Base-by-base conservation (phyloP, 192 early-diverging fungal species). In the Coemansia sp. region DNA sequence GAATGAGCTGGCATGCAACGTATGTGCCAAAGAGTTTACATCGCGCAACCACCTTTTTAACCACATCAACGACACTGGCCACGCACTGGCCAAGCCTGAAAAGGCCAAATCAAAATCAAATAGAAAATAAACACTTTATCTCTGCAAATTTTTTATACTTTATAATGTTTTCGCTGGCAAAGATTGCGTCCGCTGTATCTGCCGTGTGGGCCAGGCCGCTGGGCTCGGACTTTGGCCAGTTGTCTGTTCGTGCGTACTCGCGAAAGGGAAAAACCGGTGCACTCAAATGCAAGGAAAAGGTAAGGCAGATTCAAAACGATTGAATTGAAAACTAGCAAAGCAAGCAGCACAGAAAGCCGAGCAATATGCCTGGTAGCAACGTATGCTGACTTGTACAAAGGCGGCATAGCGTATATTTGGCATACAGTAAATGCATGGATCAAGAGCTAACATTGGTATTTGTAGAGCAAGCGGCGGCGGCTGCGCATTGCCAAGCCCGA, bases 21-120 rank as follows among this genome's bases (percentile, higher is more conserved):
- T 94, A 0, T 98, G 96, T 73, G 50, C 51, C 17, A 73, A 81
- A 22, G 70, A 57, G n/a, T 98, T 94, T 76, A 57, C 81, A 9
- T 84, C 89, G 21, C 87, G 92, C 52, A 96, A 91, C 68, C 87
- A 89, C 68, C 79, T 98, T 1, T 98, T 97, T 79, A 76, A 85
- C 1, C 96, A 98, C 67, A 91, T 97, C 35, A 88, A 90, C 47
- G 82, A 83, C 21, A 92, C 90, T 12, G 93, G 93, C 12, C 96
- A 98, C 75, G 94, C 96, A 4, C 66, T 85, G 53, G 87, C 56
- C 10, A 43, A 15, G 41, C 41, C 41, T 41, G 9, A 56, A 45
- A 43, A n/a, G 41, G 41, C 41, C 41, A 43, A 43, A 43, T 43
- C 2, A 50, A 14, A 51, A 37, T 21, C 21, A 21, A 21, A 21